Base-by-base conservation (phyloP, 2,329 filamentous ascomycete genomes). In the Venturia pyrina region DNA sequence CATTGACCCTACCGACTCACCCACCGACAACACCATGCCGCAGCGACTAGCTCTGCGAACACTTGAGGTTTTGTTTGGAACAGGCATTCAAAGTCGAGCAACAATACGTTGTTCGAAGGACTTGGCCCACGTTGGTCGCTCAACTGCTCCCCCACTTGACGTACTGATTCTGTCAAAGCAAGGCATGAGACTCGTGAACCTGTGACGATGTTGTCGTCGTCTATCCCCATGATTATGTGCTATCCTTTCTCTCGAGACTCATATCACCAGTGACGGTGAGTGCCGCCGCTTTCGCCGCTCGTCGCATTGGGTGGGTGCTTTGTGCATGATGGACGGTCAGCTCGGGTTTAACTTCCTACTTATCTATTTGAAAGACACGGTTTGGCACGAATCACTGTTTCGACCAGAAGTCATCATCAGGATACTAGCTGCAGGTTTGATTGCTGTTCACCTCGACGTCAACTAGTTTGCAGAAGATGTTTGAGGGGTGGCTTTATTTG, bases 111-210 rank as follows among this genome's bases (percentile, higher is more conserved):
- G 4, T 13, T 21, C 32, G 28, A 32, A 19, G 2, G 24, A 37
- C 8, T 15, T 17, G 53, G 10, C 32, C 53, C 11, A 17, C 17
- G 11, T 59, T 3, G 48, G 48, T 53, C 48, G 48, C 48, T 37
- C 32, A 37, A 59, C 53, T 37, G 53, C 53, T 37, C 24, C 28
- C 2, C 53, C 28, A n/a, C 32, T 28, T n/a, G 28, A 21, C 17
- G 32, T 59, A 37, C 53, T 59, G 53, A 59, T 32, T 34, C 53
- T 59, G 53, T 59, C 32, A 21, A 59, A 59, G 32, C 53, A 59
- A 59, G 53, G 32, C 53, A 59, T 34, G 53, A 37, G 11, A 15
- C 2, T 37, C 32, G 53, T 59, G 53, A 59, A 59, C 32, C 32
- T 34, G 53, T 59, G 32, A 59, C 32, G 53, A 8, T 37, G 19